Percentiles rank a stretch among this genome's conserved stretches.
phyloP scores from a whole-genome alignment of 176 grass and related monocot species.

The Zizania latifolia region DNA sequence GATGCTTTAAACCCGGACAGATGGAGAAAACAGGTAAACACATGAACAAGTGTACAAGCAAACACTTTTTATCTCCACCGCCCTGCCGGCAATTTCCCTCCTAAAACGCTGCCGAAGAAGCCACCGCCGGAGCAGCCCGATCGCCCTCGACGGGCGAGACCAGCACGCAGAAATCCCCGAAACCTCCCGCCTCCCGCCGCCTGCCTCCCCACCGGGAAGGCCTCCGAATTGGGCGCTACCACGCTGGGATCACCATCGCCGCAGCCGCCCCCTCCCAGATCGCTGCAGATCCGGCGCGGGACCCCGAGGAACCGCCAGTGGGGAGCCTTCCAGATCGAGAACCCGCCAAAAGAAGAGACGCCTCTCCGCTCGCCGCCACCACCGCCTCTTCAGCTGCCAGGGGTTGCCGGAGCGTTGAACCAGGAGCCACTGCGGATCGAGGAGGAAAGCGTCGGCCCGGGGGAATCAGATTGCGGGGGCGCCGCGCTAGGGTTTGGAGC shows the following conservation, averaged over 20 bases:
- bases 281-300: constrained; percentile 23
- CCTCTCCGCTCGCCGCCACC: background rate
- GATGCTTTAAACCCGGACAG: constrained; percentile 41
- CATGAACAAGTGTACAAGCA: constrained; percentile 43
- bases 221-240: constrained; percentile 11
- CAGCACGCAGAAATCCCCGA: background rate
- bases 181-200: background rate
- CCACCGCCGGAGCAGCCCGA: background rate
- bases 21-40: constrained; percentile 31
- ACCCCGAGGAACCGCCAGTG: background rate
- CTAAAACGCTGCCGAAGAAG: constrained; percentile 22
- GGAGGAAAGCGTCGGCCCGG: background rate
- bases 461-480: background rate
- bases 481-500: constrained; percentile 32
- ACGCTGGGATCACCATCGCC: constrained; percentile 22
- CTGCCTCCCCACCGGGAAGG: background rate
- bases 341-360: background rate
- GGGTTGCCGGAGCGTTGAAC: background rate
- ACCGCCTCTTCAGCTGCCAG: background rate
- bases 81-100: background rate
- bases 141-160: background rate
- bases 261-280: constrained; percentile 10
- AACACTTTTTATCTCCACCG: constrained; percentile 14
- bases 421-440: background rate
- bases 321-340: background rate